Percentiles rank a stretch among this genome's conserved stretches.
Evolutionary conservation across 805 yeast species (phyloP).

Genomic region (Kuraishia piskuri): DNA sequence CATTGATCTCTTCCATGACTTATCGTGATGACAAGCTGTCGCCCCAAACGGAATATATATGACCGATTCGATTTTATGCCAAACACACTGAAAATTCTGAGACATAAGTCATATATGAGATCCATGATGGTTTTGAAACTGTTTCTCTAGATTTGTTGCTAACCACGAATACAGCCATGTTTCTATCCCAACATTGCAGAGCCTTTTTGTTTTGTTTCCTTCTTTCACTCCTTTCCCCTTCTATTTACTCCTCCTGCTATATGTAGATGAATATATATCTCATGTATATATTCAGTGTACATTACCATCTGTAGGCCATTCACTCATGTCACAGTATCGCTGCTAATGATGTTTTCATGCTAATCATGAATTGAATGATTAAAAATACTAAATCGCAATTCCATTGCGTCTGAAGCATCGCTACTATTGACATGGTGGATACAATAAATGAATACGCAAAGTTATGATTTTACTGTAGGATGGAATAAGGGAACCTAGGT

Average conservation of each 20-base stretch:
- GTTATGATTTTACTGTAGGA: too few species aligned
- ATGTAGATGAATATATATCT: too few species aligned
- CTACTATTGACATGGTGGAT: neutral
- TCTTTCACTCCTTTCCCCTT: neutral
- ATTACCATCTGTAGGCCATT: neutral
- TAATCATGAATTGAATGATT: conserved; percentile 49
- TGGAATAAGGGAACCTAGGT: too few species aligned
- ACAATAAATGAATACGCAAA: neutral
- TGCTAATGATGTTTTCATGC: conserved; percentile 51
- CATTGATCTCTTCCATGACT: neutral
- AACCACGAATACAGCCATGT: neutral
- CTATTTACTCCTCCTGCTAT: too few species aligned
- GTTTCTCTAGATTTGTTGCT: too few species aligned
- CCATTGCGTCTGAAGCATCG: conserved; percentile 27
- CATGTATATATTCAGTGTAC: too few species aligned
- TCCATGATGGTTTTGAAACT: neutral
- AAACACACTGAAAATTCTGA: conserved; percentile 67
- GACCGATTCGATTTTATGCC: conserved; percentile 63
- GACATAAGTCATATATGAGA: neutral
- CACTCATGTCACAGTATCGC: neutral
- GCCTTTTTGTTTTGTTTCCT: too few species aligned
- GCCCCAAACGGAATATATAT: conserved; percentile 69
- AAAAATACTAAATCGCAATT: conserved; percentile 24
- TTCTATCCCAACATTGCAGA: too few species aligned
- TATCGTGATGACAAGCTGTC: conserved; percentile 57